Base-by-base conservation (phyloP, 129 eudicot species). In the Ambrosia trifida region DNA sequence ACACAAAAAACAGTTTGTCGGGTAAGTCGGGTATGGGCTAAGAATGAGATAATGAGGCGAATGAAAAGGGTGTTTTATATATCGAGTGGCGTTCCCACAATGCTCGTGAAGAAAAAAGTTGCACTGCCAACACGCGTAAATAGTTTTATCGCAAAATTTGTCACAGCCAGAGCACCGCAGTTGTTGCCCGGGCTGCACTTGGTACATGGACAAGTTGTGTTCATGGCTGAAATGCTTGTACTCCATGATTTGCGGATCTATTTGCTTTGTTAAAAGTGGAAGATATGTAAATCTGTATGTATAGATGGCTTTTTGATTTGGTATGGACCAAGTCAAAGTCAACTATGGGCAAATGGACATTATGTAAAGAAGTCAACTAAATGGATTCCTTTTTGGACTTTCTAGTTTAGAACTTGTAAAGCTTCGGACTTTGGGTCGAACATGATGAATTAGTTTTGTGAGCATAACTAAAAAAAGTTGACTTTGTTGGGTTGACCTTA, bases 181-280 rank as follows among this genome's bases (percentile, higher is more conserved):
- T 40, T 82, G 81, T 71, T 81, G 85, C 30, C 77, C 81, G 1
- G 67, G 75, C 45, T 84, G 85, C 47, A 82, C 75, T 45, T 82
- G 85, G 79, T 80, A 76, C 59, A 88, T 53, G 62, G 72, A 80
- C 65, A 89, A 52, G 68, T 83, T 75, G 74, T 86, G 96, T 13
- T 80, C 77, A 69, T 89, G 91, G 84, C 89, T 82, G 82, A 86
- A 89, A 74, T 89, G 96, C 78, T 70, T 85, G 87, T 81, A 85
- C 69, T 85, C 96, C 96, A 88, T 85, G 51, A 14, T 51, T 76
- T 57, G 56, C 13, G 35, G 72, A 20, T 20, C 56, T 61, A 44
- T 54, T 49, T 30, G 31, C n/a, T 40, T 43, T 63, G 67, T 70
- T 70, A 72, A 52, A 46, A 72, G 36, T 60, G 49, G 45, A 46